Percentiles rank a stretch among this genome's conserved stretches.
phyloP scores from a whole-genome alignment of 768 basidiomycete genomes.

The Antrodiella citrinella region DNA sequence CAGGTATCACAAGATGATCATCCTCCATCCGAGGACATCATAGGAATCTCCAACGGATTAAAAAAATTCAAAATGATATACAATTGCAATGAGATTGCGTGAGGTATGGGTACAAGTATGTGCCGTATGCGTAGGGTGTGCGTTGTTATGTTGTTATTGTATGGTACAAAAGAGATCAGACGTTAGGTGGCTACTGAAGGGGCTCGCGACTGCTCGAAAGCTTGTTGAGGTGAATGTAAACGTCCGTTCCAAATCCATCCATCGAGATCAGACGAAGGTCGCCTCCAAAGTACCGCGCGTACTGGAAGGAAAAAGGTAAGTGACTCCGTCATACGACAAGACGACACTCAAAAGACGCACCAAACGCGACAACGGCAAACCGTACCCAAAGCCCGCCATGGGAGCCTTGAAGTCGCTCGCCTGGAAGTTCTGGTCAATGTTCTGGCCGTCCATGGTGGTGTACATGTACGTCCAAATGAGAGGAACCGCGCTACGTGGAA shows the following conservation, averaged over 20 bases:
- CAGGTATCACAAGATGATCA: too few species aligned
- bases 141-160: too few species aligned
- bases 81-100: too few species aligned
- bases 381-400: slow-evolving; percentile 97
- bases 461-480: slow-evolving; percentile 99
- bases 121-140: too few species aligned
- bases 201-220: slow-evolving; percentile 80
- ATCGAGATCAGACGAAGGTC: slow-evolving; percentile 92
- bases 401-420: slow-evolving; percentile 92
- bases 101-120: background rate
- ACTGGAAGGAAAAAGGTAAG: slow-evolving; percentile 34
- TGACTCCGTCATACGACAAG: slow-evolving; percentile 2
- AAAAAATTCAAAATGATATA: too few species aligned
- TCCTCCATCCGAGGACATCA: too few species aligned
- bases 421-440: slow-evolving; percentile 70
- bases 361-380: slow-evolving; percentile 84
- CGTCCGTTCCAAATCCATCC: slow-evolving; percentile 97
- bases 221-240: slow-evolving; percentile 86
- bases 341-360: slow-evolving; percentile 34
- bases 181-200: slow-evolving; percentile 37
- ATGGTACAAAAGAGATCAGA: too few species aligned
- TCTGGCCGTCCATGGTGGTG: slow-evolving; percentile 70
- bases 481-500: slow-evolving; percentile 80
- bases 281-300: slow-evolving; percentile 92
- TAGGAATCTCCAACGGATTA: too few species aligned